A percentile compares a stretch with the other conserved stretches of the same genome.
Conservation (phyloP, 495 filamentous ascomycete species). For the Aspergillus coremiiformis region DNA sequence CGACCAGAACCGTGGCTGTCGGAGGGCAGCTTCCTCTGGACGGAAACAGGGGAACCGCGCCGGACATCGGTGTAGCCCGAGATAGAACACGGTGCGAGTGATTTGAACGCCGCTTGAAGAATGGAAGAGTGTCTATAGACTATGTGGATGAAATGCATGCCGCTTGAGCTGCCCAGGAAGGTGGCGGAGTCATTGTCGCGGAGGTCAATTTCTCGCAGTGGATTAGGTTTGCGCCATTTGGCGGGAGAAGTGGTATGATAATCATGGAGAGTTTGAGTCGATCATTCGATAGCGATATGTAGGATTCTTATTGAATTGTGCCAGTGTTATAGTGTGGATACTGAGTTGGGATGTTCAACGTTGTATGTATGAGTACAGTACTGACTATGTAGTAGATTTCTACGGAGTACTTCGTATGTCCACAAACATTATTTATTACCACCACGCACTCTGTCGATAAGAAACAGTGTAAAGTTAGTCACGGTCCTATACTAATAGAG, state of each 20-base stretch:
- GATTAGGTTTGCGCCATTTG: slow-evolving; percentile 28
- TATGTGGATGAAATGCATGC: slow-evolving; percentile 42
- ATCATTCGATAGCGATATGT: neutral
- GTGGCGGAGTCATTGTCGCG: slow-evolving; percentile 27
- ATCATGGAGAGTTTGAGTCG: slow-evolving; percentile 4
- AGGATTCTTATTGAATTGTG: neutral
- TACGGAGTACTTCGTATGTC: too few relatives aligned
- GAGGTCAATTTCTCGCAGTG: slow-evolving; percentile 31
- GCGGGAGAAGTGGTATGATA: slow-evolving; percentile 8
- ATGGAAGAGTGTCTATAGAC: slow-evolving; percentile 42
- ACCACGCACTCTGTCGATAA: too few relatives aligned
- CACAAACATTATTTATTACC: too few relatives aligned
- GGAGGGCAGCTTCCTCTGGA: slow-evolving; percentile 30
- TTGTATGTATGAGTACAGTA: too few relatives aligned
- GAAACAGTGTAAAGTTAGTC: too few relatives aligned
- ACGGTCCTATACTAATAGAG: too few relatives aligned
- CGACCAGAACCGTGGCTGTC: slow-evolving; percentile 43
- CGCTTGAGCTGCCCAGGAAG: slow-evolving; percentile 45
- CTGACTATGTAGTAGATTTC: too few relatives aligned
- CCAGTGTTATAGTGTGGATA: too few relatives aligned
- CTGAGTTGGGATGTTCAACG: too few relatives aligned
- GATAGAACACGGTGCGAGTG: slow-evolving; percentile 39
- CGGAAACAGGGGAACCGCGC: slow-evolving; percentile 34
- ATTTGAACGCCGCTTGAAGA: slow-evolving; percentile 40
- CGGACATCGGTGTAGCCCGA: slow-evolving; percentile 45